These are phyloP conservation scores for Globisporangium paroecandrum DNA, from an alignment of 352 stramenopile species.

Conservation along the genomic window DNA sequence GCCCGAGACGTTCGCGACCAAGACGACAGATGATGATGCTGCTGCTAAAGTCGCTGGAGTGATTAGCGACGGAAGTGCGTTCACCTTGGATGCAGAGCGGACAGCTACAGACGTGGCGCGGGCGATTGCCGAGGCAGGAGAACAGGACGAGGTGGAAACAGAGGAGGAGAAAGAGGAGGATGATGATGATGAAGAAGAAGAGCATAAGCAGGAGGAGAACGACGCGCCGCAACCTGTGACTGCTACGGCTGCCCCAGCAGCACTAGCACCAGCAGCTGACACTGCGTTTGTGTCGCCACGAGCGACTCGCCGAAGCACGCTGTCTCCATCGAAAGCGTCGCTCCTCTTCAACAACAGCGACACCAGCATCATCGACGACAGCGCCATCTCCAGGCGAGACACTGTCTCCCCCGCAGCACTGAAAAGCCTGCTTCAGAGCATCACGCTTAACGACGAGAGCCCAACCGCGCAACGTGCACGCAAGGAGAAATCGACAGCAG, in stretches of 20 bases:
- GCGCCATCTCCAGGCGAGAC: constrained; percentile 26
- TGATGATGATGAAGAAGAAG: constrained; percentile 5
- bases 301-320: constrained; percentile 23
- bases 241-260: not conserved
- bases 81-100: not conserved
- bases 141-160: constrained; percentile 7
- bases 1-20: constrained; percentile 26
- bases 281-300: constrained; percentile 3
- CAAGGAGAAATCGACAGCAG: not conserved
- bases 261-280: not conserved
- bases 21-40: not conserved
- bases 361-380: constrained; percentile 17
- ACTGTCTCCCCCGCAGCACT: constrained; percentile 31
- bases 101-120: constrained; percentile 6
- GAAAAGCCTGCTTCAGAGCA: constrained; percentile 31
- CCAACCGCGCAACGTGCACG: not conserved
- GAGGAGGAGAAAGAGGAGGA: constrained; percentile 6
- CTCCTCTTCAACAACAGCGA: constrained; percentile 27
- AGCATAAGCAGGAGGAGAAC: not conserved
- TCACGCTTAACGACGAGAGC: constrained; percentile 16
- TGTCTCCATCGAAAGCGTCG: constrained; percentile 46
- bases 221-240: not conserved
- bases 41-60: not conserved
- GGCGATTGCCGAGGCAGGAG: not conserved
- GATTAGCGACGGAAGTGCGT: not conserved